Conservation (phyloP, 169 alveolate species). For the Plasmodium blacklocki region DNA sequence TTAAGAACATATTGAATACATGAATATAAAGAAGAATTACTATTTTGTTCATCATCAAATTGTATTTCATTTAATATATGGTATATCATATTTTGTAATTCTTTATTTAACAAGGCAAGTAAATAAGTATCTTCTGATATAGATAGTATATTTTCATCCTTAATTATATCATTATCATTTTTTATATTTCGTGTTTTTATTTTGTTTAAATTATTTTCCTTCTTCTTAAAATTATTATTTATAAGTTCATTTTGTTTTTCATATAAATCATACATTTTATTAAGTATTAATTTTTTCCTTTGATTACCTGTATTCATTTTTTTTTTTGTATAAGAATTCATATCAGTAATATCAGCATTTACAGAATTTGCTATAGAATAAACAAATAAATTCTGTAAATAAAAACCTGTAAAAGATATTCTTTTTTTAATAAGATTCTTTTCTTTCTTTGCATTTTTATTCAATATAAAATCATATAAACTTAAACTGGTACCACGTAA, state of each 20-base stretch:
- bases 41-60: background rate
- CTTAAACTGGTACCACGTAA: slow-evolving; percentile 96
- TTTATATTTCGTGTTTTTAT: background rate
- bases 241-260: slow-evolving; percentile 5
- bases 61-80: background rate
- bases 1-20: background rate
- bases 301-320: background rate
- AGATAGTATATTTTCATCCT: background rate
- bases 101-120: slow-evolving; percentile 11
- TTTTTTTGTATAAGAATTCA: slow-evolving; percentile 15
- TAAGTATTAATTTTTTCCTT: background rate
- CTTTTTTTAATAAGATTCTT: slow-evolving; percentile 85
- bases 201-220: background rate
- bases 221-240: background rate
- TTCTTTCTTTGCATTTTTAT: slow-evolving; percentile 87
- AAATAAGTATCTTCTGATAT: slow-evolving; percentile 9
- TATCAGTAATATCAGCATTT: slow-evolving; percentile 11
- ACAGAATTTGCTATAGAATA: slow-evolving; percentile 71
- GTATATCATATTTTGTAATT: background rate
- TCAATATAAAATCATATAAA: slow-evolving; percentile 93
- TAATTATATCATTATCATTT: background rate
- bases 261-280: slow-evolving; percentile 5
- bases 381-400: slow-evolving; percentile 79
- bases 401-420: slow-evolving; percentile 81
- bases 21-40: background rate